A percentile compares a stretch with the other conserved stretches of the same genome.
Conservation (phyloP, 805 yeast genomes). For the Ogataea populi-albae region DNA sequence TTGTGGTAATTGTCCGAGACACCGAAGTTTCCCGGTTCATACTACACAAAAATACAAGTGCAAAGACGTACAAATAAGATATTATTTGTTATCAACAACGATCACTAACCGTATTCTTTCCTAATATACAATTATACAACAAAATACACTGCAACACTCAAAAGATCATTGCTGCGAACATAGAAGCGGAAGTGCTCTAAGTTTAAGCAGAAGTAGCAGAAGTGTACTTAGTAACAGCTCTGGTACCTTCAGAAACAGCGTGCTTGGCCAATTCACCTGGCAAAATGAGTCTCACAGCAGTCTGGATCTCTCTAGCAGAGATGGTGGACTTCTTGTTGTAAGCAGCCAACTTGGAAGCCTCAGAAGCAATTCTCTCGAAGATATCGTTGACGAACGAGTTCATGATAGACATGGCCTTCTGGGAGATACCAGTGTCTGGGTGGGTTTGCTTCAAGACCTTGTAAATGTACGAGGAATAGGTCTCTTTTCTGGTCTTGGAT, state of each 20-base stretch:
- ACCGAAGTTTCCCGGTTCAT: no score
- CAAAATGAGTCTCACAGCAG: slow-evolving; percentile 95
- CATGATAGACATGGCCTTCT: slow-evolving; percentile 97
- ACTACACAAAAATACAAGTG: no score
- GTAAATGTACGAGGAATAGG: slow-evolving; percentile 97
- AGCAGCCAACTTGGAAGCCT: slow-evolving; percentile 97
- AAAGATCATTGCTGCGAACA: slow-evolving; percentile 14
- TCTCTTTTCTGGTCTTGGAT: slow-evolving; percentile 94
- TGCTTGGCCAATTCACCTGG: slow-evolving; percentile 99
- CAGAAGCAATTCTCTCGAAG: slow-evolving; percentile 96
- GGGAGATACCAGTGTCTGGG: slow-evolving; percentile 99
- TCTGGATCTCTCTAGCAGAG: slow-evolving; percentile 97
- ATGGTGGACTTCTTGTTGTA: slow-evolving; percentile 98
- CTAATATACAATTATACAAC: slow-evolving; percentile 24
- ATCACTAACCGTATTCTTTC: slow-evolving; percentile 18
- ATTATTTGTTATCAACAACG: slow-evolving; percentile 3
- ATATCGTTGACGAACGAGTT: slow-evolving; percentile 98
- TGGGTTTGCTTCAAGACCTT: slow-evolving; percentile 98
- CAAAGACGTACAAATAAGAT: not conserved
- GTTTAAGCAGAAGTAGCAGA: slow-evolving; percentile 48
- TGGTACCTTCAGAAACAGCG: slow-evolving; percentile 98
- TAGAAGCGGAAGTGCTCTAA: slow-evolving; percentile 9
- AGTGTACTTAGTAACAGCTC: slow-evolving; percentile 96
- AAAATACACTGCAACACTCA: slow-evolving; percentile 10
- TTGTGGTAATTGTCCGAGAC: no score